These are phyloP conservation scores for Silene coronaria DNA, from an alignment of 179 eudicot genomes.

Conservation along the genomic window DNA sequence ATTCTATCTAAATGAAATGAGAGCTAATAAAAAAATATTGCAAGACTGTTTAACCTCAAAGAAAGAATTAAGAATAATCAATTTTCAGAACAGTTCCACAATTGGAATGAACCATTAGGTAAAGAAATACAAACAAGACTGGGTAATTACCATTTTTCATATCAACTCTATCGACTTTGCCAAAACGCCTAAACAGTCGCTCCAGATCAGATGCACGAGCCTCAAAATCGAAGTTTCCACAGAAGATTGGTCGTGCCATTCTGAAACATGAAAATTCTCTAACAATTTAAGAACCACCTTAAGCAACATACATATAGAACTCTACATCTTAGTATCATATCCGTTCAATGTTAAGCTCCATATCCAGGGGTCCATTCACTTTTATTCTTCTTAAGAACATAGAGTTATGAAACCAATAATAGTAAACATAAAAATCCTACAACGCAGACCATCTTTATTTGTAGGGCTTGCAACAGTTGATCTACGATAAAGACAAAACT, in stretches of 20 bases:
- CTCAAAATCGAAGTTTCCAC: constrained; percentile 77
- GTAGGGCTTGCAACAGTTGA: too few relatives aligned
- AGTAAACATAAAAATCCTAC: background rate
- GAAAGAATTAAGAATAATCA: background rate
- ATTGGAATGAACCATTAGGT: background rate
- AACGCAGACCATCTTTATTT: too few relatives aligned
- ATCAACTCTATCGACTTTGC: constrained; percentile 78
- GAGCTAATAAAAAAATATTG: background rate
- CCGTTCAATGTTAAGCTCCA: background rate
- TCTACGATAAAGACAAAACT: too few relatives aligned
- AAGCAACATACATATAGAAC: background rate
- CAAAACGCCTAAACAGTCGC: constrained; percentile 67
- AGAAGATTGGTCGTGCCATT: constrained; percentile 66
- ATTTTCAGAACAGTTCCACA: background rate
- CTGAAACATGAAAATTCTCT: constrained; percentile 7
- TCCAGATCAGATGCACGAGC: constrained; percentile 72
- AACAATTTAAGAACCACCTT: background rate
- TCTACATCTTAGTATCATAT: background rate
- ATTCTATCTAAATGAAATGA: too few relatives aligned
- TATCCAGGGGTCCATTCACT: background rate
- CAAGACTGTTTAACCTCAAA: background rate
- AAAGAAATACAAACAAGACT: background rate
- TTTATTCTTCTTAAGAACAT: background rate
- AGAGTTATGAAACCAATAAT: background rate
- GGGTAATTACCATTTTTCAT: constrained; percentile 69